phyloP scores from a whole-genome alignment of 2,329 filamentous ascomycete species.

The Aspergillus brunneoviolaceus region DNA sequence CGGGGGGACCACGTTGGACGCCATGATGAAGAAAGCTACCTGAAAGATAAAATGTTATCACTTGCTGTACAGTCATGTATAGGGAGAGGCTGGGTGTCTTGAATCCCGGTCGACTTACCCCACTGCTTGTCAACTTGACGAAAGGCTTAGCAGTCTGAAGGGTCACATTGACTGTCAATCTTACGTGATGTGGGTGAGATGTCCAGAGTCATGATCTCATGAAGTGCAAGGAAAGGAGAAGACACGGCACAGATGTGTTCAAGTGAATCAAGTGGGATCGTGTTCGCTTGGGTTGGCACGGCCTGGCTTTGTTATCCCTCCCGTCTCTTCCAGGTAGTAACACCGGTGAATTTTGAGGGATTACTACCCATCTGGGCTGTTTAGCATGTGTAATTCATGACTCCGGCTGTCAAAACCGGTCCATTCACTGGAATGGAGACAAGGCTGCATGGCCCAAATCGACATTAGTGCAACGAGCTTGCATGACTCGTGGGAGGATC shows the following conservation, averaged over 20 bases:
- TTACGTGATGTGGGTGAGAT: neutral
- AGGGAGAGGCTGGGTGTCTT: neutral
- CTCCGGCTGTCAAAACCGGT: neutral
- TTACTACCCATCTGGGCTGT: neutral
- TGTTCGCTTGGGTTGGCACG: neutral
- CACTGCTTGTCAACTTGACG: neutral
- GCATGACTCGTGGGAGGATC: neutral
- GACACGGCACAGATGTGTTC: neutral
- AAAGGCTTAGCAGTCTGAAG: neutral
- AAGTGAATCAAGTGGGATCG: neutral
- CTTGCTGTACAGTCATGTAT: neutral
- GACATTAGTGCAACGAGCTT: neutral
- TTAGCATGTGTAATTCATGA: neutral
- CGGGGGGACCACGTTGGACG: slow-evolving; percentile 1
- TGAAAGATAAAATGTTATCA: no score
- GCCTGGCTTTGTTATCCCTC: neutral
- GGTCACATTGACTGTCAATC: neutral
- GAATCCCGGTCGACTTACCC: neutral
- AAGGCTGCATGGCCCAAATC: neutral
- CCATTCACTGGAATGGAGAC: neutral
- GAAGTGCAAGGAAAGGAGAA: neutral
- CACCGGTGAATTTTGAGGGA: neutral
- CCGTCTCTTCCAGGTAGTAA: neutral
- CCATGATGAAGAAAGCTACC: neutral
- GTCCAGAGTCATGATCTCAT: neutral